Conservation (phyloP, 2,329 filamentous ascomycete genomes). For the Cadophora sp. region DNA sequence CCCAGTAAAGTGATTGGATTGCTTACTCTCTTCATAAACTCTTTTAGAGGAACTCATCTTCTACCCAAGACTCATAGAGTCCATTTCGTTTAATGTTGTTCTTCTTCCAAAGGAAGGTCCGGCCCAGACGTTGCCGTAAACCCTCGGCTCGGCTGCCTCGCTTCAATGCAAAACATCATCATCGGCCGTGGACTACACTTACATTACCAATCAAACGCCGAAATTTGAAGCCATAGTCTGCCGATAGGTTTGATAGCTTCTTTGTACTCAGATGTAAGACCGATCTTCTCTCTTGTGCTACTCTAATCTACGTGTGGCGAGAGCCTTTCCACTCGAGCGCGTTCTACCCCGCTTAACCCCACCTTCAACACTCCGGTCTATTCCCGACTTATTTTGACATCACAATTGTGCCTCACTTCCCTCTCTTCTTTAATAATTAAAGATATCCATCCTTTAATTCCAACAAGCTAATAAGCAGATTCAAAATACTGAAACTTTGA, state of each 20-base stretch:
- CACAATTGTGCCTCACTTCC: not conserved
- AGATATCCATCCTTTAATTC: not conserved
- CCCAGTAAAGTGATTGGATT: no score
- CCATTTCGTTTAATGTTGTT: no score
- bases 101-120: not conserved
- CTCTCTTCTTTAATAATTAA: not conserved
- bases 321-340: conserved; percentile 7
- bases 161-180: conserved; percentile 12
- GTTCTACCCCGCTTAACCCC: conserved; percentile 12
- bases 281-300: not conserved
- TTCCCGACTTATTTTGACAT: conserved; percentile 6
- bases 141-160: conserved; percentile 5
- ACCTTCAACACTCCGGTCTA: conserved; percentile 11
- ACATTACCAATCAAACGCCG: not conserved
- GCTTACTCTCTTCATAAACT: no score
- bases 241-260: not conserved
- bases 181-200: not conserved
- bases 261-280: not conserved
- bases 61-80: no score
- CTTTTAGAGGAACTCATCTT: no score
- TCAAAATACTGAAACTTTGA: not conserved
- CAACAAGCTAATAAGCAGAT: not conserved
- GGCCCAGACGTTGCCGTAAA: not conserved
- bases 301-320: not conserved
- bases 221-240: not conserved